phyloP scores from a whole-genome alignment of 345 rosid species.

The Raphanus raphanistrum region DNA sequence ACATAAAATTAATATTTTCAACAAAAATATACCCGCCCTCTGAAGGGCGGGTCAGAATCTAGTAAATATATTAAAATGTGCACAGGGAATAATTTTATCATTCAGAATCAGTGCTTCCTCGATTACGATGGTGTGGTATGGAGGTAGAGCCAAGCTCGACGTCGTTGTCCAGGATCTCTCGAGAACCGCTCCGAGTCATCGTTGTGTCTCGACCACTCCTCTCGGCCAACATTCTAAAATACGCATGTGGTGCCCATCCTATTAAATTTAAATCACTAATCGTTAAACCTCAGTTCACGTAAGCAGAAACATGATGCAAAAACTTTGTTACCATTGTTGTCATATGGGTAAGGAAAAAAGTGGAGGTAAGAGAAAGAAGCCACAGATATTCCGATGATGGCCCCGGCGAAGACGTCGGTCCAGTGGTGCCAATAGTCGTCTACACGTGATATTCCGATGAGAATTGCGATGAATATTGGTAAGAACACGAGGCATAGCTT shows the following conservation, averaged over 20 bases:
- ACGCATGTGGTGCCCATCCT: slow-evolving; percentile 69
- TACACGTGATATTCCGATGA: slow-evolving; percentile 60
- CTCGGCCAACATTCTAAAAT: slow-evolving; percentile 48
- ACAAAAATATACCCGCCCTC: too few relatives aligned
- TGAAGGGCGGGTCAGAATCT: too few relatives aligned
- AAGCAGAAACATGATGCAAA: neutral
- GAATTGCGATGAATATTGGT: slow-evolving; percentile 52
- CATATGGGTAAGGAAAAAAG: slow-evolving; percentile 54
- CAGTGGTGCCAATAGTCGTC: slow-evolving; percentile 83
- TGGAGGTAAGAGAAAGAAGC: slow-evolving; percentile 61
- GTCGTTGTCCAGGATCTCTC: slow-evolving; percentile 27
- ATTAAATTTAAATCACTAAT: neutral
- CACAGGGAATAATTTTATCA: neutral
- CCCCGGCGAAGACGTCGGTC: slow-evolving; percentile 71
- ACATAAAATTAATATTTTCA: too few relatives aligned
- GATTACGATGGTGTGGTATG: slow-evolving; percentile 29
- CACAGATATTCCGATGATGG: slow-evolving; percentile 50
- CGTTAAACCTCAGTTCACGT: neutral
- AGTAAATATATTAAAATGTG: neutral
- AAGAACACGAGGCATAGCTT: slow-evolving; percentile 58
- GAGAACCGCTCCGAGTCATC: slow-evolving; percentile 25
- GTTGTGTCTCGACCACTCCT: slow-evolving; percentile 26
- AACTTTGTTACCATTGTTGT: slow-evolving; percentile 41
- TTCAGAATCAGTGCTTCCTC: slow-evolving; percentile 29
- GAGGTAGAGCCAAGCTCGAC: slow-evolving; percentile 21